A percentile compares a stretch with the other conserved stretches of the same genome.
Evolutionary conservation across 192 early-diverging fungal species (phyloP).

Genomic region (Phlyctochytrium arcticum): DNA sequence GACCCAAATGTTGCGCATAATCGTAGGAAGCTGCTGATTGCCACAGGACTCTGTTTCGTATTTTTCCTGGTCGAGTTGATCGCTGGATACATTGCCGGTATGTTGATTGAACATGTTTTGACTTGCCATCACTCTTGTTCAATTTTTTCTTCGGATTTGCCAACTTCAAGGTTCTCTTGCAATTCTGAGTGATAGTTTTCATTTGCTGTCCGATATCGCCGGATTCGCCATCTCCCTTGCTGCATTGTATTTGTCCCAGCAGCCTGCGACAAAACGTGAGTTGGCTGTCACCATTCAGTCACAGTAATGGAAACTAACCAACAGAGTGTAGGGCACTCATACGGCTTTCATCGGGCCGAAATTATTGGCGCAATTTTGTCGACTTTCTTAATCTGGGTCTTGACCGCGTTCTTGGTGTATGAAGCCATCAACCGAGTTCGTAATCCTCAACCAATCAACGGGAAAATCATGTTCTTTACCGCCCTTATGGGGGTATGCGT

Average conservation of each 20-base stretch:
- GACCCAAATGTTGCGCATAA: neutral
- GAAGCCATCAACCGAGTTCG: slow-evolving; percentile 68
- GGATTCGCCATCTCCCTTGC: slow-evolving; percentile 69
- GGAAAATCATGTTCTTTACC: slow-evolving; percentile 60
- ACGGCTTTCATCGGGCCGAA: slow-evolving; percentile 74
- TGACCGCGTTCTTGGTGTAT: slow-evolving; percentile 62
- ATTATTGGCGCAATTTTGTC: slow-evolving; percentile 74
- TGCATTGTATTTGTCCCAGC: slow-evolving; percentile 59
- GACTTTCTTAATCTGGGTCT: slow-evolving; percentile 74
- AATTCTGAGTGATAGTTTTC: slow-evolving; percentile 73
- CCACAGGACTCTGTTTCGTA: slow-evolving; percentile 48
- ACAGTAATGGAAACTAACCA: neutral
- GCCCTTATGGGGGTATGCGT: slow-evolving; percentile 71
- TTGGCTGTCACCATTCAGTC: neutral
- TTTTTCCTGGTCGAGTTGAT: slow-evolving; percentile 66
- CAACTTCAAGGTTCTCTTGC: slow-evolving; percentile 66
- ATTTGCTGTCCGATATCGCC: slow-evolving; percentile 68
- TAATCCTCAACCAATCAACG: slow-evolving; percentile 61
- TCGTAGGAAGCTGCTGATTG: slow-evolving; percentile 46
- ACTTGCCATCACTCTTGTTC: neutral
- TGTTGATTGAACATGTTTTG: slow-evolving; percentile 29
- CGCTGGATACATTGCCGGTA: slow-evolving; percentile 58
- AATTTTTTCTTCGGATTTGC: neutral
- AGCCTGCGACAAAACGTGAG: slow-evolving; percentile 58
- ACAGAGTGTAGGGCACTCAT: slow-evolving; percentile 47